phyloP scores from a whole-genome alignment of 441 rosid species.

The Adansonia grandidieri region DNA sequence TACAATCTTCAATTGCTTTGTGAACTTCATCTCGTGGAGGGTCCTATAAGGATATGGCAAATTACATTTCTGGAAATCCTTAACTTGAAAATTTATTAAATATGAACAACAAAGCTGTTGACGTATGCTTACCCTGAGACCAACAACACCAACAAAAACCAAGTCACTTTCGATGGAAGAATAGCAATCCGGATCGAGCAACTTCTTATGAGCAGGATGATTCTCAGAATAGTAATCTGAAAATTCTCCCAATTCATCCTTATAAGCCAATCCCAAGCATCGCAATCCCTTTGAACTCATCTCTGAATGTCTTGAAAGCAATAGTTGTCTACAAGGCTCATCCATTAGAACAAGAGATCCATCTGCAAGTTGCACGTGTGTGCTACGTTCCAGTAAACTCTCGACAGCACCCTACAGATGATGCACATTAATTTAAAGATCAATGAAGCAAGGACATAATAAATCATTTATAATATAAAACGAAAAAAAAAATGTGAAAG shows the following conservation, averaged over 20 bases:
- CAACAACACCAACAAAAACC: conserved; percentile 81
- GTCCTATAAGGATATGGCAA: conserved; percentile 46
- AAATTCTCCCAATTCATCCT: conserved; percentile 81
- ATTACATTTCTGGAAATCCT: conserved; percentile 3
- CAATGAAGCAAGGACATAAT: not conserved
- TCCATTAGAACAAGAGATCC: conserved; percentile 73
- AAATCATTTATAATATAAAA: not conserved
- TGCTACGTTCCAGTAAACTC: conserved; percentile 80
- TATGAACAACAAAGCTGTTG: conserved; percentile 11
- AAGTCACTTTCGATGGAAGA: conserved; percentile 67
- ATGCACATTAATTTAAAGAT: conserved; percentile 12
- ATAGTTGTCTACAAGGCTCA: conserved; percentile 65
- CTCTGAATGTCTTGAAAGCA: conserved; percentile 61
- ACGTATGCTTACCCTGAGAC: conserved; percentile 63
- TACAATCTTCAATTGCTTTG: conserved; percentile 78
- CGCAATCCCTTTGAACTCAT: conserved; percentile 90
- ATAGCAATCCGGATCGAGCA: conserved; percentile 80
- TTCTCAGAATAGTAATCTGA: conserved; percentile 63
- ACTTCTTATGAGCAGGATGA: conserved; percentile 86
- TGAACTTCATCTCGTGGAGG: conserved; percentile 87
- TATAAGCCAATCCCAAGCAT: conserved; percentile 86
- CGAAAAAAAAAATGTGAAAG: not conserved
- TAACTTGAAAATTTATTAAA: not conserved
- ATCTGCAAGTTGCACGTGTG: conserved; percentile 80
- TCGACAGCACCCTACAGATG: conserved; percentile 83